These are phyloP conservation scores for Udeniomyces megalosporus DNA, from an alignment of 768 basidiomycete species.

Conservation along the genomic window DNA sequence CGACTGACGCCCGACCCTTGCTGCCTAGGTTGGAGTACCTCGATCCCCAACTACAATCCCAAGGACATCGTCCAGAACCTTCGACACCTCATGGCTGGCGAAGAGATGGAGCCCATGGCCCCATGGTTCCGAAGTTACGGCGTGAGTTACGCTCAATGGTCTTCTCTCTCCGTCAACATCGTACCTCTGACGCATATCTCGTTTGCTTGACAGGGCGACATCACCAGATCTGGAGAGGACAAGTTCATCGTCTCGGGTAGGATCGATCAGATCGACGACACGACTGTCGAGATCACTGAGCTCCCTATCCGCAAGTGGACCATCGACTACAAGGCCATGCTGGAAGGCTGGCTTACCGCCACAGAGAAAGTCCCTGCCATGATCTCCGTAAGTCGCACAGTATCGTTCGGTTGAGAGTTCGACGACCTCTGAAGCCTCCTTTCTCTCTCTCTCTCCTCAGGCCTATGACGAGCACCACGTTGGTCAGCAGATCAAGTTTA, in stretches of 20 bases:
- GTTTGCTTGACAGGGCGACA: constrained; percentile 1
- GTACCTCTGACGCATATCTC: not conserved
- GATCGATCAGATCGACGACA: constrained; percentile 58
- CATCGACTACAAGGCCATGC: constrained; percentile 71
- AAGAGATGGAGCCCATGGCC: constrained; percentile 66
- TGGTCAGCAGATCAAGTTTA: constrained; percentile 76
- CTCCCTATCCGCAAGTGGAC: constrained; percentile 94
- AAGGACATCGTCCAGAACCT: constrained; percentile 75
- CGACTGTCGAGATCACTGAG: constrained; percentile 88
- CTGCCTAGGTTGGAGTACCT: constrained; percentile 76
- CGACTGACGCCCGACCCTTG: not conserved
- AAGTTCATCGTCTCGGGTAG: constrained; percentile 70
- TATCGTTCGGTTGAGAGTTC: no score
- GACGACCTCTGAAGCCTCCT: not conserved
- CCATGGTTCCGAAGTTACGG: constrained; percentile 95
- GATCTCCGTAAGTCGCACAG: constrained; percentile 36
- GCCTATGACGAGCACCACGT: constrained; percentile 97
- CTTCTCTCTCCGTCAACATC: not conserved
- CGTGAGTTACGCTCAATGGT: constrained; percentile 19
- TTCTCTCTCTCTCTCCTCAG: constrained; percentile 32
- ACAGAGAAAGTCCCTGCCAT: constrained; percentile 59
- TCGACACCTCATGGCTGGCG: constrained; percentile 65
- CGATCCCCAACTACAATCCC: constrained; percentile 81
- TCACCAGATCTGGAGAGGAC: constrained; percentile 20
- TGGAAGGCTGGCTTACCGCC: constrained; percentile 66